Evolutionary conservation across 164 flowering plant species (phyloP), one percentile per base, ranked within the genome.

Genomic region (Nymphaea thermarum): DNA sequence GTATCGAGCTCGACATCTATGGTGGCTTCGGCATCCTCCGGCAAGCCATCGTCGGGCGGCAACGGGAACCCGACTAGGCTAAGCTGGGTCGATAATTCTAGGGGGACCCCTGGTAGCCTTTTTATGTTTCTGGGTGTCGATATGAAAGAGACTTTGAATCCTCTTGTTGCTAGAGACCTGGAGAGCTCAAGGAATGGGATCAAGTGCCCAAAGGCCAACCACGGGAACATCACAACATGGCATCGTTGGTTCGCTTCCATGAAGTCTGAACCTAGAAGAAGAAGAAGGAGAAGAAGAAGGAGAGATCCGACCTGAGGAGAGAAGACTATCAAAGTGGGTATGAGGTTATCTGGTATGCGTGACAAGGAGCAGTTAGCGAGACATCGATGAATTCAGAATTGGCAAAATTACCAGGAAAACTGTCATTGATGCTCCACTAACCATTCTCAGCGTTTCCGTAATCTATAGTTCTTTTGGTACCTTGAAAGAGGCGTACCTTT

Each of bases 11-110:
- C 76, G 0, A 85, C 2, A 68, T 85, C 88, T 8, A 45, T 16
- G 62, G 82, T 83, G 72, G 85, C 71, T 79, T 84, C 83, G 15
- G 84, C 87, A 6, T 67, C 61, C 11, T 63, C 60, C 0, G 85
- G 88, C 2, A 83, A 73, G 45, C 66, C 66, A 0, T 69, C 64
- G 57, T 61, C 69, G 2, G 3, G 73, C 14, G 82, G 85, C 14
- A 85, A 57, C 0, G 82, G 65, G 16, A 85, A 62, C 4, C 60
- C 65, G 4, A 85, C 78, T 6, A 81, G 68, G 36, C 16, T 41
- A 15, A 71, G 44, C 43, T 8, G 42, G 41, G 60, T 6, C 3
- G 69, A 6, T 36, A 69, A 41, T 25, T 68, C 41, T 8, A 17
- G 44, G 6, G 72, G 43, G 42, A 70, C 42, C 51, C 44, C 17